Base-by-base conservation (phyloP, 768 basidiomycete genomes). In the Amanita phalloides region DNA sequence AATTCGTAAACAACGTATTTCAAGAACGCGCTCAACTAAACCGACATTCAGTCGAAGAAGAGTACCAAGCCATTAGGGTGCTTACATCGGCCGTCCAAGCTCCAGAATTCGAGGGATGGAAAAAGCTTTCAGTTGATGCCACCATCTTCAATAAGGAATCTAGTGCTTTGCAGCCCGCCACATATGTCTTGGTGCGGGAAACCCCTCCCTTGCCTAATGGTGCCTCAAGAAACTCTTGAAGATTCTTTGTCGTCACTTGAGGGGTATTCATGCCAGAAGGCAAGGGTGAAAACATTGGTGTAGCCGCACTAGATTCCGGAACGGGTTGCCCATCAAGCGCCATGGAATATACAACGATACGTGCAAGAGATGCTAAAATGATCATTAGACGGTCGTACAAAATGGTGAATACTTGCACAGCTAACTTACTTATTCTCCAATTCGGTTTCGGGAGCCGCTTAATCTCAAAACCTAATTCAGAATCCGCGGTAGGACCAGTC, bases 321-420 rank as follows among this genome's bases (percentile, higher is more conserved):
- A 74, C 68, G 36, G 82, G 71, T 20, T 71, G 54, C 9, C 81
- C 74, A 60, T 89, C 86, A 3, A 73, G 72, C 0, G 82, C 73
- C 84, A 96, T 93, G 3, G 89, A 92, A 65, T 91, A 92, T 3
- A 94, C 84, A 53, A 95, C 85, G 51, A 93, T 84, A 35, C 80
- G 77, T 9, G 92, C 90, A 47, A 95, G 68, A 9, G 88, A 90
- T 44, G 79, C 87, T 89, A 56, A 20, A 54, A 21, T 10, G 21
- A 4, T 17, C 21, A 54, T 58, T 47, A 35, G 49, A 37, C 7
- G 51, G 48, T 50, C 21, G 14, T 47, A 58, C 33, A 56, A 54
- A 51, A 51, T 56, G 53, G 28, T 53, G 56, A 39, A 45, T 53
- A 45, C 21, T 4, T 11, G 30, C 11, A 50, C 30, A 26, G 36